phyloP scores from a whole-genome alignment of 208 protist genomes.

The Porcisia deanei region DNA sequence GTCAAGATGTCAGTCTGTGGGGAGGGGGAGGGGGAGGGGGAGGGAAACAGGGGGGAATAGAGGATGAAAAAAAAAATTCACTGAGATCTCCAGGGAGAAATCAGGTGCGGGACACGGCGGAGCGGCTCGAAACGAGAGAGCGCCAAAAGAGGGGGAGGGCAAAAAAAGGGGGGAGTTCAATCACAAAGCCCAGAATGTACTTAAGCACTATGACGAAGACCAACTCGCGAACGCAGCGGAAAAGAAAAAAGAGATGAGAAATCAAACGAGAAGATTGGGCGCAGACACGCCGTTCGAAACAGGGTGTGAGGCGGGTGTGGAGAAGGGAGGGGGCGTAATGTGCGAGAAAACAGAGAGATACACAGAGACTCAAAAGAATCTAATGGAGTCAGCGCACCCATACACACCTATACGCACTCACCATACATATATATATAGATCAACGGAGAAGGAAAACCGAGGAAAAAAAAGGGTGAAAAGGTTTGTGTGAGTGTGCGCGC shows the following conservation, averaged over 20 bases:
- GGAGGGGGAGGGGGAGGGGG: too few species aligned
- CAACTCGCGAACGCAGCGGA: background rate
- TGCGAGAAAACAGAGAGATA: background rate
- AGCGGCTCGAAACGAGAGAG: background rate
- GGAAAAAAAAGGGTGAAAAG: background rate
- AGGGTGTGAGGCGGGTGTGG: background rate
- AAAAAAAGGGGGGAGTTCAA: background rate
- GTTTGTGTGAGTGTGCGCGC: background rate
- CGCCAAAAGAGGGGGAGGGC: background rate
- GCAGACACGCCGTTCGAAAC: background rate
- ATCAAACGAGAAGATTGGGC: background rate
- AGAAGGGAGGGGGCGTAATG: background rate
- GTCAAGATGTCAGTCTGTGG: too few species aligned
- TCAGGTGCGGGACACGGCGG: background rate
- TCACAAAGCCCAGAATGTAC: background rate
- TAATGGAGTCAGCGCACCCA: background rate
- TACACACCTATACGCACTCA: background rate
- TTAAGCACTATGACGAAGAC: background rate
- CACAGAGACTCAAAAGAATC: background rate
- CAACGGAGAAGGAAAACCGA: conserved; percentile 2
- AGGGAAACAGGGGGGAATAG: too few species aligned
- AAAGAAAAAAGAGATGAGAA: background rate
- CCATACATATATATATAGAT: conserved; percentile 1
- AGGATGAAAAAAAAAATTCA: too few species aligned
- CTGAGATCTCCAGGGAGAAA: background rate